A percentile compares a stretch with the other conserved stretches of the same genome.
Conservation (phyloP, 805 yeast species). For the Saccharomycopsis olivae region DNA sequence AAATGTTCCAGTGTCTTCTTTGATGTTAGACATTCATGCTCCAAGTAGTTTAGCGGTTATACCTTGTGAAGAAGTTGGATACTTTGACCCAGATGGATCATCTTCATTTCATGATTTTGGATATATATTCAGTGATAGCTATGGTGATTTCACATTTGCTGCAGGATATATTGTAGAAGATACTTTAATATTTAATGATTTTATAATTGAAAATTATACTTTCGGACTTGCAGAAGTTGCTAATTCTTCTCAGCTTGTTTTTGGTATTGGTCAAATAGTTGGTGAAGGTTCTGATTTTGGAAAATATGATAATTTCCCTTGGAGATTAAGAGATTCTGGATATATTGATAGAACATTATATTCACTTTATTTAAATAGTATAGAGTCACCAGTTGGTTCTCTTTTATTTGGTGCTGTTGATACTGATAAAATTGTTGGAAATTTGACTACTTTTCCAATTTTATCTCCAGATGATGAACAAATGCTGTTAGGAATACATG, state of each 20-base stretch:
- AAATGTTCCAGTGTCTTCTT: too few species aligned
- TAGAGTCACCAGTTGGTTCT: slow-evolving; percentile 25
- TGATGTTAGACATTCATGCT: too few species aligned
- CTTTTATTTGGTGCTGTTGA: slow-evolving; percentile 38
- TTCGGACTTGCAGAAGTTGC: slow-evolving; percentile 13
- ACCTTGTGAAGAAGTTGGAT: too few species aligned
- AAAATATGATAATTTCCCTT: slow-evolving; percentile 25
- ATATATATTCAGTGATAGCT: slow-evolving; percentile 27
- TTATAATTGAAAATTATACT: slow-evolving; percentile 1
- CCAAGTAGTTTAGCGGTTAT: too few species aligned
- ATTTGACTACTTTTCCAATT: slow-evolving; percentile 26
- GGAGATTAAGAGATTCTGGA: slow-evolving; percentile 29
- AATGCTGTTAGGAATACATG: neutral
- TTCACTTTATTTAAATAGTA: slow-evolving; percentile 34
- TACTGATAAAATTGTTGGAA: slow-evolving; percentile 29
- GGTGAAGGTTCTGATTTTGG: slow-evolving; percentile 40
- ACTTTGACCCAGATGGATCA: slow-evolving; percentile 27
- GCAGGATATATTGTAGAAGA: slow-evolving; percentile 44
- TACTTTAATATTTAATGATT: slow-evolving; percentile 34
- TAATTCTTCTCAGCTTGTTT: slow-evolving; percentile 38
- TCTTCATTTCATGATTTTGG: slow-evolving; percentile 26
- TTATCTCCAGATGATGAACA: slow-evolving; percentile 10
- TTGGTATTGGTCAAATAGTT: slow-evolving; percentile 62
- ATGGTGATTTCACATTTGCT: slow-evolving; percentile 40
- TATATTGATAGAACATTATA: slow-evolving; percentile 30